phyloP scores from a whole-genome alignment of 2,329 filamentous ascomycete species.

The Akanthomyces muscarius region DNA sequence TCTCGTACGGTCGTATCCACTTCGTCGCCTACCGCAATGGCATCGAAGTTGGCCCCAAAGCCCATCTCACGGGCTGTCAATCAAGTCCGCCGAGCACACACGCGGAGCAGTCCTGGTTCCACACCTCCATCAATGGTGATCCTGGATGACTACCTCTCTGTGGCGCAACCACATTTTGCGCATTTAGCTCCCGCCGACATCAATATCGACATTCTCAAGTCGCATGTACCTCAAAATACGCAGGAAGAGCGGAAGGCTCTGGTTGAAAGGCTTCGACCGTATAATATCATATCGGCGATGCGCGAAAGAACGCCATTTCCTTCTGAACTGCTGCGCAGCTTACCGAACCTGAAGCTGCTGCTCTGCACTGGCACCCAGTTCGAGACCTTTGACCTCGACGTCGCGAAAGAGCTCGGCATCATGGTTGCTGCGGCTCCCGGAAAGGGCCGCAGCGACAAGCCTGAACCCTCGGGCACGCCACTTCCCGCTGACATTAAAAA shows the following conservation, averaged over 20 bases:
- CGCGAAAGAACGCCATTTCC: constrained; percentile 63
- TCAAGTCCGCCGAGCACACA: neutral
- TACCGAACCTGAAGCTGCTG: constrained; percentile 61
- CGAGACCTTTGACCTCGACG: constrained; percentile 52
- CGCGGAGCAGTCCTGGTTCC: neutral
- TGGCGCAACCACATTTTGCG: constrained; percentile 54
- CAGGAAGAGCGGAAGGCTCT: constrained; percentile 51
- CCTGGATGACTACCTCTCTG: constrained; percentile 66
- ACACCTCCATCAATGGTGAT: constrained; percentile 45
- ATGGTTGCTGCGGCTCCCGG: constrained; percentile 49
- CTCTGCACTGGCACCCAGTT: constrained; percentile 60
- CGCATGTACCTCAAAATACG: constrained; percentile 60
- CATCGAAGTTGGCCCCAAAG: neutral
- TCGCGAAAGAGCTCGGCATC: constrained; percentile 46
- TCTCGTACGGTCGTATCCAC: neutral
- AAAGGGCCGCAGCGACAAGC: constrained; percentile 23
- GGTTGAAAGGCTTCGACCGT: constrained; percentile 55
- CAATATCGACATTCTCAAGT: constrained; percentile 42
- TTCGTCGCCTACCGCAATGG: neutral
- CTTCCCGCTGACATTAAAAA: constrained; percentile 25
- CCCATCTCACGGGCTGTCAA: neutral
- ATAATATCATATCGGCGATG: constrained; percentile 55
- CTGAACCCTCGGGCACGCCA: constrained; percentile 13
- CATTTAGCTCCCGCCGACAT: constrained; percentile 43
- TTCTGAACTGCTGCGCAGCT: constrained; percentile 44